Base-by-base conservation (phyloP, 345 rosid species). In the Aethionema arabicum region DNA sequence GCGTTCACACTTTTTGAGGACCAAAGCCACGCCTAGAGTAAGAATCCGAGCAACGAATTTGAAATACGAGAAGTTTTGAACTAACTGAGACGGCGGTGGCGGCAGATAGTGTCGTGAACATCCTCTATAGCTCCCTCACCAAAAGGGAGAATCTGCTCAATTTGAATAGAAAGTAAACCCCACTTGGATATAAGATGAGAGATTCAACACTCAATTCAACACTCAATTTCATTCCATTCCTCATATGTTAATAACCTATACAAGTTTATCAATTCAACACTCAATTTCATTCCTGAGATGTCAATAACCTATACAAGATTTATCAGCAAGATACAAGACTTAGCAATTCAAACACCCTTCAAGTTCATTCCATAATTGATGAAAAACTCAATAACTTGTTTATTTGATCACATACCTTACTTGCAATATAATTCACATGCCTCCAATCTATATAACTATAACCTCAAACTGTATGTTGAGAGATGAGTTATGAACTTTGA, bases 391-490 rank as follows among this genome's bases (percentile, higher is more conserved):
- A 43, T 27, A 13, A 6, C 0, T 0, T 37, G 2, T 21, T 8
- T 4, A 4, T 32, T 33, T 0, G 0, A 47, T 37, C 4, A 56
- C 8, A 52, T 57, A 73, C 77, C 91, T 88, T 63, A 96, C 96
- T 40, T 83, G 90, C 49, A 91, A 74, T 57, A 88, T 73, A 8
- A 96, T 86, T 42, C 96, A 96, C 96, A 91, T 80, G 35, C 86
- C 74, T 77, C 88, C 98, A 59, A 88, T 80, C 69, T 91, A 95
- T 57, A 90, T 85, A 12, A 82, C 96, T 72, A 85, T 80, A 38
- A 88, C 92, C 96, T 88, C 35, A 76, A 61, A 46, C 8, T 55
- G 59, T 8, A 16, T 35, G 8, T 9, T 57, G 38, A 66, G 49
- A 36, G 38, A 37, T 14, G 36, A 7, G 32, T 11, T 36, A 1